Conservation (phyloP, 345 rosid genomes). For the Pistacia integerrima region DNA sequence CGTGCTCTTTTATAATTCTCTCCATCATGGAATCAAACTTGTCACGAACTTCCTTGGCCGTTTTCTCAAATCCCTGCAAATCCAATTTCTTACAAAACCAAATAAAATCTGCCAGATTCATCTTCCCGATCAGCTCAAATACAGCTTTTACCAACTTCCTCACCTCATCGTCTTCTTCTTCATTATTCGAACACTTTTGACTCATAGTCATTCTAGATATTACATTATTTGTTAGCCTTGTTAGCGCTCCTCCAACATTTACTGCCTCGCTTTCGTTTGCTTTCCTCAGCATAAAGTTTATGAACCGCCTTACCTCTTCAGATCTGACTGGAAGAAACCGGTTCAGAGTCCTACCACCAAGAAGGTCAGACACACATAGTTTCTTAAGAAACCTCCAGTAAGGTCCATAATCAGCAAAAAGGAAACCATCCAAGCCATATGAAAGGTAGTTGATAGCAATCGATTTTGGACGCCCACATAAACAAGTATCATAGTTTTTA, state of each 20-base stretch:
- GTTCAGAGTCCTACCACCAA: slow-evolving; percentile 39
- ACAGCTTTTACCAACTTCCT: slow-evolving; percentile 38
- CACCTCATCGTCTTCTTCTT: slow-evolving; percentile 40
- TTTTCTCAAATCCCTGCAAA: slow-evolving; percentile 23
- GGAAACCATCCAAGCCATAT: slow-evolving; percentile 47
- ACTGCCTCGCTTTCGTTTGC: slow-evolving; percentile 30
- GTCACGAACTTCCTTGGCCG: slow-evolving; percentile 35
- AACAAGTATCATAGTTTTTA: slow-evolving; percentile 51
- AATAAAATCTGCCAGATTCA: slow-evolving; percentile 50
- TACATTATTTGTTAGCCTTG: slow-evolving; percentile 35
- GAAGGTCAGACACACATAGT: slow-evolving; percentile 49
- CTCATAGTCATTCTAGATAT: slow-evolving; percentile 49
- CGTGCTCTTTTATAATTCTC: slow-evolving; percentile 25
- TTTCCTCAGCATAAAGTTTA: slow-evolving; percentile 30
- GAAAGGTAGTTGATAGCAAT: slow-evolving; percentile 44
- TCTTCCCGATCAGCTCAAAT: slow-evolving; percentile 39
- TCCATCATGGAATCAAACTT: slow-evolving; percentile 35
- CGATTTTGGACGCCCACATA: slow-evolving; percentile 38
- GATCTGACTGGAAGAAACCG: slow-evolving; percentile 36
- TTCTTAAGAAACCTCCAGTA: slow-evolving; percentile 42
- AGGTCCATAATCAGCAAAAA: slow-evolving; percentile 43
- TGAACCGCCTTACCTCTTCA: slow-evolving; percentile 35
- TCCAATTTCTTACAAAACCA: neutral
- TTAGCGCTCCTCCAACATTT: slow-evolving; percentile 43
- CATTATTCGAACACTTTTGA: slow-evolving; percentile 33